Base-by-base conservation (phyloP, 2,329 filamentous ascomycete species). In the Lachnellula hyalina region DNA sequence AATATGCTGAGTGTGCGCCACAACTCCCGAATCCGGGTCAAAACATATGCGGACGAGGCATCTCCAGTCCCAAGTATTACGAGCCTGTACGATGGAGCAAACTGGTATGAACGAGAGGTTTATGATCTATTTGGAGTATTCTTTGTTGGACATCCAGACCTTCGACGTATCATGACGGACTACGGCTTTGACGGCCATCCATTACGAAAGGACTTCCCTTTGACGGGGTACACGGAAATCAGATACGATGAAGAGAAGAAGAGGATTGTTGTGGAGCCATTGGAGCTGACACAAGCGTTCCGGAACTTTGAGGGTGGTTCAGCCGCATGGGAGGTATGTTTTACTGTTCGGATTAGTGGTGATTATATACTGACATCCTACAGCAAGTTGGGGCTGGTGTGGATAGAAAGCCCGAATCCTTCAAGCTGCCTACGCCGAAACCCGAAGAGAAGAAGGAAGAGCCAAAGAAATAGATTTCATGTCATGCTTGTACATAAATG, bases 221-320 rank as follows among this genome's bases (percentile, higher is more conserved):
- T 99, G 72, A 96, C 94, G 2, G 94, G 94, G 47, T 99, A 99
- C 78, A 99, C 94, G 35, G 95, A 99, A 78, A 87, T 99, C 64
- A 83, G 94, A 69, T 99, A 95, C 71, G 94, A 99, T 65, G 94
- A 99, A 77, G 95, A 99, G 82, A 99, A 96, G 89, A 99, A 99
- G 85, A 85, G 94, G 60, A 96, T 99, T 70, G 93, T 99, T 58
- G 93, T 95, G 34, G 95, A 99, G 80, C 94, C 95, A 41, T 80
- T 99, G 49, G 94, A 99, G 78, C 82, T 99, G 74, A 97, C 94
- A 14, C 94, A 99, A 75, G 94, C 95, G 7, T 99, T 95, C 85
- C 86, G 94, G 66, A 97, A 99, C 78, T 99, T 99, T 70, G 92
- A 96, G 76, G 91, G 92, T 58, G 90, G 91, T 54, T 85, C 84